phyloP scores from a whole-genome alignment of 495 filamentous ascomycete species.

The Penicillium ucsense region DNA sequence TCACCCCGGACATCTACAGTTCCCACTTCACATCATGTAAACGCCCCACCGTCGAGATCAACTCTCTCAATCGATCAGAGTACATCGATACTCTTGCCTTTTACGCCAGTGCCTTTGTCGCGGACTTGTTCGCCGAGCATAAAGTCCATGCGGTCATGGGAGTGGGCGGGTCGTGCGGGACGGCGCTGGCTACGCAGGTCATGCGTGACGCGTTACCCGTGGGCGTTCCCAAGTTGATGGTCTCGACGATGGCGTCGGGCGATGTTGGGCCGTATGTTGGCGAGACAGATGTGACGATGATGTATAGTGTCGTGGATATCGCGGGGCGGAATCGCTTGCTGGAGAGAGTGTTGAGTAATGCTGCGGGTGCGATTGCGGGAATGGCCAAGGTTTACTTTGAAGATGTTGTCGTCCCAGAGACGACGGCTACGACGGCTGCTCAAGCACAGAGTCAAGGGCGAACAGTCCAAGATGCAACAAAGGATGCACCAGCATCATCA shows the following conservation, averaged over 20 bases:
- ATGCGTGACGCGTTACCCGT: constrained; percentile 52
- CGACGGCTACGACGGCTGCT: too few relatives aligned
- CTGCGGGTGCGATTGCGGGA: constrained; percentile 46
- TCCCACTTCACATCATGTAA: not conserved
- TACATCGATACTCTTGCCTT: constrained; percentile 42
- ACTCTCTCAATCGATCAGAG: constrained; percentile 32
- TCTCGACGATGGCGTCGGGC: constrained; percentile 56
- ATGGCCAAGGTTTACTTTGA: constrained; percentile 28
- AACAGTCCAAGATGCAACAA: not conserved
- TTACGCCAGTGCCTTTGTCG: constrained; percentile 25
- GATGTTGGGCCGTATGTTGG: constrained; percentile 49
- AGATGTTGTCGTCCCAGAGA: not conserved
- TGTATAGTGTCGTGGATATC: constrained; percentile 62
- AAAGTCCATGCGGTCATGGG: constrained; percentile 45
- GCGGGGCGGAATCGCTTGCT: constrained; percentile 53
- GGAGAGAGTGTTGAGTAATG: constrained; percentile 46
- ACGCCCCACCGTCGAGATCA: constrained; percentile 1
- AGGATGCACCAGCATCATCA: not conserved
- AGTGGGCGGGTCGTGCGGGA: constrained; percentile 50
- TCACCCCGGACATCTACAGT: constrained; percentile 33
- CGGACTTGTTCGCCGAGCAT: constrained; percentile 17
- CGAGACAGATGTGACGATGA: constrained; percentile 58
- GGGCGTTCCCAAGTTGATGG: constrained; percentile 59
- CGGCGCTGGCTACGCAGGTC: constrained; percentile 42
- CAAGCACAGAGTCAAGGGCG: too few relatives aligned